phyloP scores from a whole-genome alignment of 345 rosid genomes.

The Lepidium sativum region DNA sequence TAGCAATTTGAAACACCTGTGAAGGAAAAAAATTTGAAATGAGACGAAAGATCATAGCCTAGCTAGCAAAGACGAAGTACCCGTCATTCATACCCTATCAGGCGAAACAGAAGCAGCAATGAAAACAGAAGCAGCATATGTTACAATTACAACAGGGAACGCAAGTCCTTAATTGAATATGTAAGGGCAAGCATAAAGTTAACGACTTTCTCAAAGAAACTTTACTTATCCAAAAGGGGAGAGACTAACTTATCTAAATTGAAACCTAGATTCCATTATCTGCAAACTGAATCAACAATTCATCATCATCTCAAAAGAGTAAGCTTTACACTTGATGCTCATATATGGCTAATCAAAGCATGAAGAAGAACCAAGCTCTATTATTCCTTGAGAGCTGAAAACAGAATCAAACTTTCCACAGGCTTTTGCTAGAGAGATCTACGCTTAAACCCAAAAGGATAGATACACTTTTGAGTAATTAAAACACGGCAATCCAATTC shows the following conservation, averaged over 20 bases:
- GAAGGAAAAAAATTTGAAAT: not conserved
- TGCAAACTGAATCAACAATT: not conserved
- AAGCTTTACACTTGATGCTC: not conserved
- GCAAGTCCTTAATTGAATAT: not conserved
- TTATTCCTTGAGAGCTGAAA: not conserved
- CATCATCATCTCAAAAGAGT: conserved; percentile 6
- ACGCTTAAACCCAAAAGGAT: not conserved
- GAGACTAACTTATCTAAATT: not conserved
- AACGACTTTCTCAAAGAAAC: not conserved
- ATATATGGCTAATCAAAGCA: not conserved
- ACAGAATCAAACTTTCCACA: not conserved
- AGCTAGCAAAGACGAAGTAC: not conserved
- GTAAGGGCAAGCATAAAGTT: not conserved
- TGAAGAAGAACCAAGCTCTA: not conserved
- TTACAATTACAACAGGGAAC: not conserved
- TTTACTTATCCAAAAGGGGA: not conserved
- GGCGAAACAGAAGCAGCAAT: not conserved
- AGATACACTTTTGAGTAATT: not conserved
- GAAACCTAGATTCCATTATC: not conserved
- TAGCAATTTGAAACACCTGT: conserved; percentile 79
- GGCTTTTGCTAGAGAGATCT: conserved; percentile 5
- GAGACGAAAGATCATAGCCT: not conserved
- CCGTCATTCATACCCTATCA: not conserved
- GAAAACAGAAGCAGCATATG: not conserved
- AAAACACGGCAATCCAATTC: not conserved